A percentile compares a stretch with the other conserved stretches of the same genome.
These are phyloP conservation scores for Plasmodium coatneyi DNA, from an alignment of 169 alveolate genomes.

Conservation along the genomic window DNA sequence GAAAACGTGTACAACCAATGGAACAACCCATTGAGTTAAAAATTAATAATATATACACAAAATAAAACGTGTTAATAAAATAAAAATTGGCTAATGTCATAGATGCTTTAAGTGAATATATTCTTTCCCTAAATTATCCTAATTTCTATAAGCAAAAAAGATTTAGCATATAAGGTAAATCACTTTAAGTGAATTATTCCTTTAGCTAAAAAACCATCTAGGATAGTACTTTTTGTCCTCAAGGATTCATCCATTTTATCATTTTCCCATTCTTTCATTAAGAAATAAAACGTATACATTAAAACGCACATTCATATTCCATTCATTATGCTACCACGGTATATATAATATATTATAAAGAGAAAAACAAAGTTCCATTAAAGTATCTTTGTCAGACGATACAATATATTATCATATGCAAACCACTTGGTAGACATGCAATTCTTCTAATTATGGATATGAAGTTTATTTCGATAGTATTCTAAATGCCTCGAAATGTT, in stretches of 20 bases:
- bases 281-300: not conserved
- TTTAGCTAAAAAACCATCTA: not conserved
- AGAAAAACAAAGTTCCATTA: too few species aligned
- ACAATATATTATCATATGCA: too few species aligned
- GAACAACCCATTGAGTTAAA: not conserved
- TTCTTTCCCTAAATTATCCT: not conserved
- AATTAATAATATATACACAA: not conserved
- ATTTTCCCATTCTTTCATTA: not conserved
- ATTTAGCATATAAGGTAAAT: not conserved
- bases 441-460: too few species aligned
- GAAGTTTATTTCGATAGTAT: too few species aligned
- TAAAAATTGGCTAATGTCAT: not conserved
- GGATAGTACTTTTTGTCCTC: not conserved
- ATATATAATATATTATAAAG: too few species aligned
- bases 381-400: too few species aligned
- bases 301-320: not conserved
- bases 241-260: not conserved
- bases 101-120: not conserved
- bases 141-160: not conserved
- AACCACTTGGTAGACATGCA: too few species aligned
- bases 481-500: too few species aligned
- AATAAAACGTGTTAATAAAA: not conserved
- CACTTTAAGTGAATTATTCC: not conserved
- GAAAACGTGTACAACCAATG: not conserved
- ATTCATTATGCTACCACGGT: too few species aligned